Base-by-base conservation (phyloP, 345 rosid genomes). In the Gossypium turneri region DNA sequence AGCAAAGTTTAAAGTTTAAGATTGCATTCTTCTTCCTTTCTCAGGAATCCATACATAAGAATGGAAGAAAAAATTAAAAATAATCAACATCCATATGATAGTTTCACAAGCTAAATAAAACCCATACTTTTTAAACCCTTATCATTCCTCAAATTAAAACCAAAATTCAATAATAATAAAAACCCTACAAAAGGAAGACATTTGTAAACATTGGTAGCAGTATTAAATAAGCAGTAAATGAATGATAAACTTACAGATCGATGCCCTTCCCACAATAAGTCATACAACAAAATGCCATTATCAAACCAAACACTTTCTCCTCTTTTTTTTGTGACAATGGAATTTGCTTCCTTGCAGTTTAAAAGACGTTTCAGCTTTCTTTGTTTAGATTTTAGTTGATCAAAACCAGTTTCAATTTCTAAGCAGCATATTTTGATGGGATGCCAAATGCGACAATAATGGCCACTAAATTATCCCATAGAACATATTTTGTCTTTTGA, bases 221-320 rank as follows among this genome's bases (percentile, higher is more conserved):
- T 20, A 76, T 70, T 20, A 72, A 68, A 29, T 17, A 41, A n/a
- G 43, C 0, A 12, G 44, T 61, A 27, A 45, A 72, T 59, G 62
- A 61, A 76, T 51, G 57, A 84, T 3, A 22, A 79, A 84, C 90
- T 10, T 84, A 94, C 98, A 89, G 87, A 88, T 90, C 90, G 73
- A 70, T 82, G 44, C 79, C 81, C 75, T 84, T 92, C 29, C 83
- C 86, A 80, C 97, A 90, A 43, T 94, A 82, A 67, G 89, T 77
- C 63, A 93, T 75, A 47, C 90, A 86, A 76, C 75, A 65, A 77
- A 90, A 76, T 27, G 83, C 85, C 97, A 94, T 92, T 69, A 76
- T 62, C 52, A 34, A 60, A 24, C 47, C 63, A 78, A 77, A 75
- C 69, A 29, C n/a, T 48, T 48, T 68, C 52, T 38, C 50, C 41